These are phyloP conservation scores for Boletus reticuloceps DNA, from an alignment of 768 basidiomycete genomes.

Conservation along the genomic window DNA sequence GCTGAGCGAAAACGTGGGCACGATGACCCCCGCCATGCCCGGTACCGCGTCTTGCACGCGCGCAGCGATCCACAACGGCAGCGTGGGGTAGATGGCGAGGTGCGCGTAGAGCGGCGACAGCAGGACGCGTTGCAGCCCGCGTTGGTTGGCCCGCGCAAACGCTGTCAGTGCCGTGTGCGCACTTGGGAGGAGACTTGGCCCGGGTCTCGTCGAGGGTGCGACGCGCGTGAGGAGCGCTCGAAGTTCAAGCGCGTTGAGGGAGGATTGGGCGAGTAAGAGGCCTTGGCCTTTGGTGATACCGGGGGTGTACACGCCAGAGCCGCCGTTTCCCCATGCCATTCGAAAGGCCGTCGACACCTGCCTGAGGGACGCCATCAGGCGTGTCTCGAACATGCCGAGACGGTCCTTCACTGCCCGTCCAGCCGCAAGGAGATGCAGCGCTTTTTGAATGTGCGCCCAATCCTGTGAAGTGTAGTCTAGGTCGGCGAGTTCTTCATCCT, in stretches of 20 bases:
- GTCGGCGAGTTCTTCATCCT: conserved; percentile 66
- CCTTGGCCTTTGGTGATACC: conserved; percentile 65
- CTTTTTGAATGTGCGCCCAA: conserved; percentile 83
- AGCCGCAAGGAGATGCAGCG: conserved; percentile 80
- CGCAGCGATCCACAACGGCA: conserved; percentile 61
- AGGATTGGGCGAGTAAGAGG: conserved; percentile 77
- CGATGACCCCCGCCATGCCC: conserved; percentile 43
- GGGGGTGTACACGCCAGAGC: conserved; percentile 52
- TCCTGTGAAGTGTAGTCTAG: conserved; percentile 87
- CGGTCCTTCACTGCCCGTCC: conserved; percentile 72
- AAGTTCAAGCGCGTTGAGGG: conserved; percentile 79
- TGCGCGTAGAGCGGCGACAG: conserved; percentile 77
- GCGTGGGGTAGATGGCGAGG: conserved; percentile 66
- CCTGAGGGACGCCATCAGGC: conserved; percentile 55
- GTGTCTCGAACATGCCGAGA: conserved; percentile 64
- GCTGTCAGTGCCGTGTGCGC: conserved; percentile 54
- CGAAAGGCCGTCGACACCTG: conserved; percentile 62
- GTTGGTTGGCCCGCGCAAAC: conserved; percentile 75
- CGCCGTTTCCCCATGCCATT: conserved; percentile 48
- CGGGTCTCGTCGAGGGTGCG: conserved; percentile 19
- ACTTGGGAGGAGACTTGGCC: conserved; percentile 44
- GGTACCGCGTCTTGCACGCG: conserved; percentile 23
- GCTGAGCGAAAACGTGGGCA: conserved; percentile 92
- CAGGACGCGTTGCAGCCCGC: conserved; percentile 77
- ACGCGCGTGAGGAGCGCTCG: conserved; percentile 32